Percentiles rank a stretch among this genome's conserved stretches.
These are phyloP conservation scores for Centaurea solstitialis DNA, from an alignment of 129 eudicot species.

Conservation along the genomic window DNA sequence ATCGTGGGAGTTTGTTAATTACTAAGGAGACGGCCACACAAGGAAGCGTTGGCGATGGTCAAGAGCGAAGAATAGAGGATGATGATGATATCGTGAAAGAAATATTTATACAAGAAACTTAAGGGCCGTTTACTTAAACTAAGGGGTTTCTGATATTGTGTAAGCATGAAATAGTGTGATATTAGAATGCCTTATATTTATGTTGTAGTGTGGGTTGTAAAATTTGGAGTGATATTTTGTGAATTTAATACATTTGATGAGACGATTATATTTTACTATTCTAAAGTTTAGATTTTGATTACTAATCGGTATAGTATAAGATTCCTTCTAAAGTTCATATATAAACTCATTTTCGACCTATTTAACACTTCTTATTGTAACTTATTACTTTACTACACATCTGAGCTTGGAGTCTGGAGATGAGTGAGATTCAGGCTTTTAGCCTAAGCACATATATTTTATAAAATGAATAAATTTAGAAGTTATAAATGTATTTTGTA, in stretches of 20 bases:
- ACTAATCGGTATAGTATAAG: too few species aligned
- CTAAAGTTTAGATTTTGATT: too few species aligned
- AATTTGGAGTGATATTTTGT: not conserved
- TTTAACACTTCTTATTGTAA: too few species aligned
- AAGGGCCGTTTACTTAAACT: not conserved
- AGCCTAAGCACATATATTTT: too few species aligned
- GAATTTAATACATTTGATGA: not conserved
- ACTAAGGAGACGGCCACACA: not conserved
- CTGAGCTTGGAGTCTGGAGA: not conserved
- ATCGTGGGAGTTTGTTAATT: not conserved
- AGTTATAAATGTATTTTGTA: too few species aligned
- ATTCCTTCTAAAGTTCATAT: too few species aligned
- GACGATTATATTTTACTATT: too few species aligned
- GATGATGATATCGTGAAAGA: constrained; percentile 5
- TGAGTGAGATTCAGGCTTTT: not conserved
- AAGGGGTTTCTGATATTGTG: not conserved
- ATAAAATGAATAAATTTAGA: too few species aligned
- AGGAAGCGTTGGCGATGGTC: not conserved
- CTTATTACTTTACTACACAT: too few species aligned
- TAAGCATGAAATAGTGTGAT: not conserved
- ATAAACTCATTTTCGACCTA: too few species aligned
- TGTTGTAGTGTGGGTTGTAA: not conserved
- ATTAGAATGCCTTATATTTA: not conserved
- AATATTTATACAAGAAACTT: not conserved
- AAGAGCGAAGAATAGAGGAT: not conserved